Evolutionary conservation across 345 rosid species (phyloP).

Genomic region (Corymbia maculata): DNA sequence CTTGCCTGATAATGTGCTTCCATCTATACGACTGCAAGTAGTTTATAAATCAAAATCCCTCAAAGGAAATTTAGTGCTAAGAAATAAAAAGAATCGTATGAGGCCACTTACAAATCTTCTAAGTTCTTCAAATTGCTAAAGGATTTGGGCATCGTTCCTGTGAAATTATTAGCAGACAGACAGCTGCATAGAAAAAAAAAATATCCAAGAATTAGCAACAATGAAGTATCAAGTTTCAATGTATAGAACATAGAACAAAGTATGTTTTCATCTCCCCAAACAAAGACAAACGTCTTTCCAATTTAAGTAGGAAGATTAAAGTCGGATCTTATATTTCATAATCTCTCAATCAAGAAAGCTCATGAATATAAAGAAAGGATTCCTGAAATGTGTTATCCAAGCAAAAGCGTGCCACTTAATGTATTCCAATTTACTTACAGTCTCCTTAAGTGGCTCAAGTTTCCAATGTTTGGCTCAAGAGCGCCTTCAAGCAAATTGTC

Average conservation of each 20-base stretch:
- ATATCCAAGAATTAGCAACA: background rate
- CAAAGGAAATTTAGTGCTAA: background rate
- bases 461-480: slow-evolving; percentile 56
- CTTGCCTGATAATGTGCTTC: slow-evolving; percentile 52
- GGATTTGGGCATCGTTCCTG: slow-evolving; percentile 59
- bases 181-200: no score
- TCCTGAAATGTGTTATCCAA: background rate
- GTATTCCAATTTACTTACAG: background rate
- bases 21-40: slow-evolving; percentile 73
- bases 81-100: background rate
- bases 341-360: background rate
- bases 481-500: slow-evolving; percentile 49
- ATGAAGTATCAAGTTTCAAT: background rate
- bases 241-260: background rate
- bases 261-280: no score
- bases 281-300: background rate
- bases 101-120: slow-evolving; percentile 48
- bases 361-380: no score
- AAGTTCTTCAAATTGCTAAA: slow-evolving; percentile 12
- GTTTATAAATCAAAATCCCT: no score
- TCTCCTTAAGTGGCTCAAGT: slow-evolving; percentile 29
- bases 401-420: background rate
- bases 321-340: background rate
- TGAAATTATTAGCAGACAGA: slow-evolving; percentile 57
- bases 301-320: background rate